Evolutionary conservation across 2,329 filamentous ascomycete species (phyloP).

Genomic region (Penicillium sp.): DNA sequence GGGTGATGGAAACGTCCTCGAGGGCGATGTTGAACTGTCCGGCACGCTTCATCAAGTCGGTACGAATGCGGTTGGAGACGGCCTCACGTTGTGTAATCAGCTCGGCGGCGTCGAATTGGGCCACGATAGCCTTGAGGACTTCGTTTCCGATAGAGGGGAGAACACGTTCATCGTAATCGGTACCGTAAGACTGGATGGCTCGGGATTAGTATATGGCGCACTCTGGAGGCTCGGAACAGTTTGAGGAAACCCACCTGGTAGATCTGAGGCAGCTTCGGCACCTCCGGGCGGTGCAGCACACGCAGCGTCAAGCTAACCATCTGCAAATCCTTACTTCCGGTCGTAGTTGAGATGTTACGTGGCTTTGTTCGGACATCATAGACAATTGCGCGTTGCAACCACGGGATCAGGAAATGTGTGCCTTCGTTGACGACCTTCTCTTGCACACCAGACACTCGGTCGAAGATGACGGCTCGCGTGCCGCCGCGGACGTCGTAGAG

Average conservation of each 20-base stretch:
- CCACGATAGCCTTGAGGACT: conserved; percentile 97
- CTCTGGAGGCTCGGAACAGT: neutral
- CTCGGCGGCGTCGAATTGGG: conserved; percentile 97
- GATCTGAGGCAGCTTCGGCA: conserved; percentile 90
- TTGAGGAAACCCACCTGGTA: conserved; percentile 72
- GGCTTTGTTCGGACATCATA: conserved; percentile 98
- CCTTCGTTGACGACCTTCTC: conserved; percentile 92
- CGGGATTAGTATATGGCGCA: neutral
- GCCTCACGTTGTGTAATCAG: conserved; percentile 98
- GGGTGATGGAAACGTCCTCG: conserved; percentile 97
- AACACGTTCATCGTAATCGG: conserved; percentile 97
- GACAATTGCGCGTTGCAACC: conserved; percentile 91
- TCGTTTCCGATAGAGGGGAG: conserved; percentile 99
- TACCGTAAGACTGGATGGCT: conserved; percentile 78
- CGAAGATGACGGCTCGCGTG: conserved; percentile 95
- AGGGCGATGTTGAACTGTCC: conserved; percentile 98
- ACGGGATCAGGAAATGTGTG: conserved; percentile 93
- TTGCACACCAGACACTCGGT: conserved; percentile 87
- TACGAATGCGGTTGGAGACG: conserved; percentile 90
- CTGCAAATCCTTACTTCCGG: conserved; percentile 97
- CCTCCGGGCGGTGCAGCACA: conserved; percentile 91
- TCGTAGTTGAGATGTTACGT: conserved; percentile 95
- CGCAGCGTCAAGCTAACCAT: conserved; percentile 98
- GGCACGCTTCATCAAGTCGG: conserved; percentile 88
- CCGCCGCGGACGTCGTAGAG: conserved; percentile 98